Percentiles rank a stretch among this genome's conserved stretches.
phyloP scores from a whole-genome alignment of 805 yeast genomes.

The Groenewaldozyma tartarivorans region DNA sequence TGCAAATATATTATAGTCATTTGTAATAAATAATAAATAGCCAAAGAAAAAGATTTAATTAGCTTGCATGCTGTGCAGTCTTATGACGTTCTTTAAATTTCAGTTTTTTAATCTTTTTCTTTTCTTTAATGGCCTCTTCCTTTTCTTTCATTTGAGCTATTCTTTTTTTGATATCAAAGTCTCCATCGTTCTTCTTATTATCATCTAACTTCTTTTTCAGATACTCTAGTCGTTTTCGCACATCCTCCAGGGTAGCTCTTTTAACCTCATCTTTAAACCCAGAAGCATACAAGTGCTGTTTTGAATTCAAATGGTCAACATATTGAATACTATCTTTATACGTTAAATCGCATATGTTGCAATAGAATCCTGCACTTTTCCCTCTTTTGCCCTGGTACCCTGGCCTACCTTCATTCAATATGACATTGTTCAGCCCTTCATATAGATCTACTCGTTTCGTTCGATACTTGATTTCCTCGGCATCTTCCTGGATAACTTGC shows the following conservation, averaged over 20 bases:
- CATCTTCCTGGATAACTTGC: slow-evolving; percentile 12
- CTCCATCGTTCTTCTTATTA: slow-evolving; percentile 13
- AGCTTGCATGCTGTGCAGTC: no score
- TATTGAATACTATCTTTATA: slow-evolving; percentile 76
- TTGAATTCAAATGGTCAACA: slow-evolving; percentile 75
- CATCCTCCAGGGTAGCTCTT: slow-evolving; percentile 40
- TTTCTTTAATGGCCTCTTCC: slow-evolving; percentile 18
- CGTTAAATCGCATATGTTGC: slow-evolving; percentile 70
- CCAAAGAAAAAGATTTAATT: no score
- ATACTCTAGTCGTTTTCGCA: slow-evolving; percentile 31
- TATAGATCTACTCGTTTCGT: slow-evolving; percentile 21
- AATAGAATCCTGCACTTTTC: slow-evolving; percentile 71
- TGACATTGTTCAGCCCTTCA: slow-evolving; percentile 26
- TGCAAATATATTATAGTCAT: no score
- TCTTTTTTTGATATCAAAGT: slow-evolving; percentile 32
- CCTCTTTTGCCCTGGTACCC: slow-evolving; percentile 33
- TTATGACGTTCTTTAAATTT: no score
- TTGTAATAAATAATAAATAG: no score
- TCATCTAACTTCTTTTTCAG: slow-evolving; percentile 26
- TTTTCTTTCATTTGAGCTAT: slow-evolving; percentile 31
- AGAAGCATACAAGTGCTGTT: slow-evolving; percentile 38
- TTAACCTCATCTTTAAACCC: slow-evolving; percentile 32
- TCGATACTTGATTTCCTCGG: slow-evolving; percentile 19
- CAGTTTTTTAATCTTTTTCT: slow-evolving; percentile 4
- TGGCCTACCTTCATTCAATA: slow-evolving; percentile 28